A percentile compares a stretch with the other conserved stretches of the same genome.
phyloP scores from a whole-genome alignment of 345 rosid genomes.

The Arabidopsis thaliana region TAIR10.1 NC_003074.8:22101501-22102000 shows the following conservation, averaged over 20 bases:
- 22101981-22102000: constrained; percentile 2
- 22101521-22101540: constrained; percentile 35
- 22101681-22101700: constrained; percentile 48
- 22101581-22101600: constrained; percentile 33
- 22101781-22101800: constrained; percentile 32
- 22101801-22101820: constrained; percentile 35
- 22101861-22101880: neutral
- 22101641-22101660: constrained; percentile 42
- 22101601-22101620: constrained; percentile 27
- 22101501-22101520: constrained; percentile 41
- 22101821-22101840: constrained; percentile 18
- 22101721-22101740: constrained; percentile 58
- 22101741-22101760: constrained; percentile 80
- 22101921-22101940: neutral
- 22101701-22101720: constrained; percentile 54
- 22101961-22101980: constrained; percentile 3
- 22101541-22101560: constrained; percentile 37
- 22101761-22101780: constrained; percentile 22
- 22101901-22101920: neutral
- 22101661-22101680: constrained; percentile 50
- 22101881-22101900: constrained; percentile 11
- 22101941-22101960: neutral
- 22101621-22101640: constrained; percentile 34
- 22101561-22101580: constrained; percentile 36
- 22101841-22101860: constrained; percentile 16